Evolutionary conservation across 306 rosid genomes (phyloP).

Genomic region (Casuarina cunninghamiana): DNA sequence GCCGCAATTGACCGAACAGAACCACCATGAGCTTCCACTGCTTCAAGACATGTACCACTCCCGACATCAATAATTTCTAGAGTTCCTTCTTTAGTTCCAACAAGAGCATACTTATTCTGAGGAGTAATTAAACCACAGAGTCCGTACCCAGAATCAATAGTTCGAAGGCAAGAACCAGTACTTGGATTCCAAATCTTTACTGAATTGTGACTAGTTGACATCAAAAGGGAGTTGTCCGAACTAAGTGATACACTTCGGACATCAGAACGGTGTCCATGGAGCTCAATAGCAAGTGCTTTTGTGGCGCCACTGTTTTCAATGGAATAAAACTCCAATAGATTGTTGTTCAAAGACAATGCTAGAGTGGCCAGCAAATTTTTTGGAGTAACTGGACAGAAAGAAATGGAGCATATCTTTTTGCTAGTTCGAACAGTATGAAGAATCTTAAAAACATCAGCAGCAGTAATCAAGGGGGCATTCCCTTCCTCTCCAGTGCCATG

Average conservation of each 20-base stretch:
- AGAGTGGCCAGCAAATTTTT: slow-evolving; percentile 72
- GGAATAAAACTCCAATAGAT: slow-evolving; percentile 74
- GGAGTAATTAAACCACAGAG: slow-evolving; percentile 77
- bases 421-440: slow-evolving; percentile 80
- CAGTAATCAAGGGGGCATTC: slow-evolving; percentile 45
- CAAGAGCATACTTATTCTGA: slow-evolving; percentile 79
- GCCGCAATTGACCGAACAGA: slow-evolving; percentile 65
- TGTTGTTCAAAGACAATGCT: slow-evolving; percentile 89
- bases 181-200: slow-evolving; percentile 95
- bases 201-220: slow-evolving; percentile 96
- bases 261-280: slow-evolving; percentile 92
- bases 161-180: slow-evolving; percentile 89
- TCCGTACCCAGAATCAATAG: slow-evolving; percentile 87
- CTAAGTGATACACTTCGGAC: slow-evolving; percentile 87
- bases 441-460: slow-evolving; percentile 77
- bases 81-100: slow-evolving; percentile 88
- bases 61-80: slow-evolving; percentile 83
- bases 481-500: slow-evolving; percentile 45
- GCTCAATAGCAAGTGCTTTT: slow-evolving; percentile 67
- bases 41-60: slow-evolving; percentile 79
- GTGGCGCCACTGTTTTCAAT: slow-evolving; percentile 47
- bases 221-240: slow-evolving; percentile 76
- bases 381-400: slow-evolving; percentile 71
- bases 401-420: slow-evolving; percentile 87
- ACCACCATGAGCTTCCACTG: slow-evolving; percentile 84